Base-by-base conservation (phyloP, 1,139 yeast species). In the Debaryomyces nepalensis region DNA sequence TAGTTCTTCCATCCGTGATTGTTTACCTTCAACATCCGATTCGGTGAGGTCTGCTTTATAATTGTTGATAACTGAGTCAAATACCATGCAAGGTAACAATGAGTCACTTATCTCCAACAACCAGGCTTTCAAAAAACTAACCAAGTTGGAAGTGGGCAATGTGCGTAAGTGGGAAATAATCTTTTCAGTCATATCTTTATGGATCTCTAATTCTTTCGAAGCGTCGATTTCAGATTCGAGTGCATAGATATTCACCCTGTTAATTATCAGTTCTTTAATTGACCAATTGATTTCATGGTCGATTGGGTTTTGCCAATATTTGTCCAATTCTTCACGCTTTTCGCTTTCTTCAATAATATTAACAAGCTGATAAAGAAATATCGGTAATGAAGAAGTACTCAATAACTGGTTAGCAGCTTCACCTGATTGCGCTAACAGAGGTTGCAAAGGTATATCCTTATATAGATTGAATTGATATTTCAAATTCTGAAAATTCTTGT, bases 61-160 rank as follows among this genome's bases (percentile, higher is more conserved):
- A 27, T 55, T 47, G 9, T 52, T 57, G 8, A 64, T 40, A 19
- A 73, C 48, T 5, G 72, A 57, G 42, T 73, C 78, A 49, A 61
- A 70, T 2, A 68, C 63, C 50, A 70, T 63, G 46, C 72, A 70
- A 0, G 79, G 79, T n/a, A 74, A 68, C 23, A 72, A 48, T 0
- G 77, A 68, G 46, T 74, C 79, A 30, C 67, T 62, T 10, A 69
- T 62, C 45, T 74, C 78, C 22, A 74, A 58, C 19, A 73, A 51
- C 79, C 79, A 74, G 43, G 59, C 61, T 44, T 68, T 68, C 20
- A 69, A 37, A 43, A 71, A 73, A 42, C 66, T 70, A 3, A 71
- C 50, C 20, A 61, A 48, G 16, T 49, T 49, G 3, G 33, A 39
- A 2, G 45, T 22, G 2, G 40, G 35, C 37, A 53, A 51, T 5